A percentile compares a stretch with the other conserved stretches of the same genome.
phyloP scores from a whole-genome alignment of 2,329 filamentous ascomycete species.

The Talaromyces rugulosus region DNA sequence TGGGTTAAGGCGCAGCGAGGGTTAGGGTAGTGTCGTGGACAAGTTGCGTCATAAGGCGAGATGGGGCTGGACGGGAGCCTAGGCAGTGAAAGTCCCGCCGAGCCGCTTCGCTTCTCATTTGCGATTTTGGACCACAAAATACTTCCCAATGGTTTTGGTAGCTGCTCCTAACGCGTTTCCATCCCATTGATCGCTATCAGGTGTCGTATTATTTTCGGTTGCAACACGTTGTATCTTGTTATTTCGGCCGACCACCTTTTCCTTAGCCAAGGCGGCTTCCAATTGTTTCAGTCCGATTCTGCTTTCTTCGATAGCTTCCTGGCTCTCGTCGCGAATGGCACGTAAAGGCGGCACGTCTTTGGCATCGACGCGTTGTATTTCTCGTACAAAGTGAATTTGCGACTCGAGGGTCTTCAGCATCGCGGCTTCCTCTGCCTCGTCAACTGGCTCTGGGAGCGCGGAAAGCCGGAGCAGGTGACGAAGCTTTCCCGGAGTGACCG shows the following conservation, averaged over 20 bases:
- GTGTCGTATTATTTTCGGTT: slow-evolving; percentile 23
- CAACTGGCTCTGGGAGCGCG: slow-evolving; percentile 70
- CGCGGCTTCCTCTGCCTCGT: slow-evolving; percentile 57
- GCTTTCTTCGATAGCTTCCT: slow-evolving; percentile 33
- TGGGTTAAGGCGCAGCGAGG: not conserved
- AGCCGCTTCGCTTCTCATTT: slow-evolving; percentile 8
- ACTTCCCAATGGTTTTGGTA: slow-evolving; percentile 62
- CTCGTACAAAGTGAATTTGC: slow-evolving; percentile 86
- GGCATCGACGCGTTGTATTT: slow-evolving; percentile 77
- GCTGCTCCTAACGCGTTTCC: slow-evolving; percentile 70
- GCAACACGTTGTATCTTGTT: slow-evolving; percentile 45
- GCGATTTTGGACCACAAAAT: slow-evolving; percentile 66
- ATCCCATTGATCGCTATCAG: slow-evolving; percentile 52
- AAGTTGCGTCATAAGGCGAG: not conserved
- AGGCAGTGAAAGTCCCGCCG: not conserved
- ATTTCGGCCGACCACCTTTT: slow-evolving; percentile 37
- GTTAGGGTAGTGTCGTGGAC: not conserved
- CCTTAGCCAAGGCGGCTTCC: slow-evolving; percentile 34
- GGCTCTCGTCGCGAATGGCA: slow-evolving; percentile 70
- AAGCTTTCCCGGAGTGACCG: slow-evolving; percentile 64
- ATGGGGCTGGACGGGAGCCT: not conserved
- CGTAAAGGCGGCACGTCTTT: slow-evolving; percentile 66
- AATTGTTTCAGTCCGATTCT: slow-evolving; percentile 36
- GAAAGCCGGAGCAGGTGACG: slow-evolving; percentile 84
- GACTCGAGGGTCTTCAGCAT: slow-evolving; percentile 73